Percentiles rank a stretch among this genome's conserved stretches.
phyloP scores from a whole-genome alignment of 2,329 filamentous ascomycete genomes.

The Teratosphaeria nubilosa region DNA sequence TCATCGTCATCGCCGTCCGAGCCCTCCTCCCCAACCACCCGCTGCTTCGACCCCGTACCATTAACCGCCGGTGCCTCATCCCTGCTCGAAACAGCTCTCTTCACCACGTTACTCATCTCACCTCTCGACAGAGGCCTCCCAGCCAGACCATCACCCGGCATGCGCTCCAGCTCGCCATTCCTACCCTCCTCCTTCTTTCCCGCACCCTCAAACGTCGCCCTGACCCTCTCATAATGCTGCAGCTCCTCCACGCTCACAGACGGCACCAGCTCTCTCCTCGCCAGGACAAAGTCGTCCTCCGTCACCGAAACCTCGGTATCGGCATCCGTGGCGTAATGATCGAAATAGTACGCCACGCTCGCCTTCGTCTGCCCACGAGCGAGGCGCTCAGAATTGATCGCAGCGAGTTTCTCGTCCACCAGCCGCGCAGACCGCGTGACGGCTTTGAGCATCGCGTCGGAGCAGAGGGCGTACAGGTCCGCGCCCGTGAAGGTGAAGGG shows the following conservation, averaged over 20 bases:
- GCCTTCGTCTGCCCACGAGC: constrained; percentile 34
- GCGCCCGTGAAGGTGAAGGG: constrained; percentile 97
- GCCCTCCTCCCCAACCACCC: constrained; percentile 2
- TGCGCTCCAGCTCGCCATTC: not conserved
- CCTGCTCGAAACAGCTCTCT: not conserved
- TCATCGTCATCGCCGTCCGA: constrained; percentile 11
- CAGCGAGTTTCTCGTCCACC: constrained; percentile 73
- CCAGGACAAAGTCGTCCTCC: constrained; percentile 76
- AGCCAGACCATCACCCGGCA: not conserved
- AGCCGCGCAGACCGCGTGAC: constrained; percentile 79
- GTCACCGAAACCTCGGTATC: constrained; percentile 82
- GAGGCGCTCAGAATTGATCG: constrained; percentile 46
- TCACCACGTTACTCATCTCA: constrained; percentile 1
- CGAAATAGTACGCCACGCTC: constrained; percentile 89
- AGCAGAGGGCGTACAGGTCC: constrained; percentile 93
- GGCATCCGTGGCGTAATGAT: constrained; percentile 72
- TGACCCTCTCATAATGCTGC: constrained; percentile 77
- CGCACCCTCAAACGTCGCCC: constrained; percentile 67
- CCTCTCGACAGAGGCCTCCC: not conserved
- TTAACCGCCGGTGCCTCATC: not conserved
- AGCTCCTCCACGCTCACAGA: constrained; percentile 89
- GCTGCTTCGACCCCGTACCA: not conserved
- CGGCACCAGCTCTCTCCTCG: constrained; percentile 78
- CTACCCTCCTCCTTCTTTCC: constrained; percentile 28
- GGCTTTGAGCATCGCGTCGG: constrained; percentile 97